Base-by-base conservation (phyloP, 1,284 basidiomycete species). In the Exobasidium rhododendri region DNA sequence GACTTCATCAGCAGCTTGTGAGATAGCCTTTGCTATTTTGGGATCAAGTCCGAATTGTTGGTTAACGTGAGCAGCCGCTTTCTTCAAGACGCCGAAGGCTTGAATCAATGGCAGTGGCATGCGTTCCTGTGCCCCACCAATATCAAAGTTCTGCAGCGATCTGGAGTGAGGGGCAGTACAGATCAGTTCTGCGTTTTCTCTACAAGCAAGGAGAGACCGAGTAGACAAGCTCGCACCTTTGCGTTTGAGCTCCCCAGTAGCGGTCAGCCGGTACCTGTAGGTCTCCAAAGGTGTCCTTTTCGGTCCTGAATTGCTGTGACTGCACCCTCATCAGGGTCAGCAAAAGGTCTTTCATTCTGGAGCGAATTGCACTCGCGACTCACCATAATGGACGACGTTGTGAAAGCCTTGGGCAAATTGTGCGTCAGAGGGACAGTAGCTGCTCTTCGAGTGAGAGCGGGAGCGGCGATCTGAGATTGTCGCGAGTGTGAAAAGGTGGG, bases 191-290 rank as follows among this genome's bases (percentile, higher is more conserved):
- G 52, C 4, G 28, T 4, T 22, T 22, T 31, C 4, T 24, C 4
- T 22, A 30, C 14, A 30, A 30, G 28, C 45, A 49, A 4, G n/a
- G n/a, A n/a, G n/a, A n/a, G n/a, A n/a, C n/a, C n/a, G n/a, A n/a
- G n/a, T n/a, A n/a, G n/a, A n/a, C 52, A 1, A 28, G 47, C 43
- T 30, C 43, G n/a, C 35, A 88, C 89, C 96, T 86, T 82, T 98
- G 96, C 32, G 96, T 99, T 83, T 98, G 96, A 20, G 94, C 94
- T 66, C 96, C 96, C 93, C 94, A 99, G 83, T 97, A 97, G 61
- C 89, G 86, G 78, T 97, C 90, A 24, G 89, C 87, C 44, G 96
- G 94, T 52, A 99, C 96, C 76, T 91, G 85, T 59, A 99, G 86
- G 61, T 92, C 90, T 54, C 92, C 92, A 79, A 94, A 94, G 3